Percentiles rank a stretch among this genome's conserved stretches.
Evolutionary conservation across 768 basidiomycete genomes (phyloP).

Genomic region (Ramaria sp.): DNA sequence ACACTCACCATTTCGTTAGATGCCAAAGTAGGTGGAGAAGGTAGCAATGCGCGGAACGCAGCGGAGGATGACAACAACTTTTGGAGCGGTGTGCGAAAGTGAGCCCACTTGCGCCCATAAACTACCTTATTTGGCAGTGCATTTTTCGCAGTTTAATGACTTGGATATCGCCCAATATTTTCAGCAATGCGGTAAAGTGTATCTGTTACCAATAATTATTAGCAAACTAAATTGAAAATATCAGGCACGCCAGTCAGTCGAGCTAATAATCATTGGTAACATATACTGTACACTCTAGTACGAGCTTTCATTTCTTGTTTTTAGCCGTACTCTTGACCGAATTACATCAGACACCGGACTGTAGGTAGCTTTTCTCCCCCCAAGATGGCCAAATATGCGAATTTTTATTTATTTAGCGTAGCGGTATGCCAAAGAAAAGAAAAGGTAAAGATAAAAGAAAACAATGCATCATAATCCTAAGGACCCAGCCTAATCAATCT

Average conservation of each 20-base stretch:
- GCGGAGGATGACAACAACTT: background rate
- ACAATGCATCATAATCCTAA: background rate
- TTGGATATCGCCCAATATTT: no score
- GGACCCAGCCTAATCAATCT: conserved; percentile 60
- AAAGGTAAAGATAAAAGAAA: conserved; percentile 18
- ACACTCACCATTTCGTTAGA: background rate
- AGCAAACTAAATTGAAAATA: no score
- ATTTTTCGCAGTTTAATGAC: no score
- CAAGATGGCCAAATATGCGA: conserved; percentile 9
- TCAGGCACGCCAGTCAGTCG: no score
- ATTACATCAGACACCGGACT: background rate
- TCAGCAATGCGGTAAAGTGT: no score
- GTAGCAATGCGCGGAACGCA: background rate
- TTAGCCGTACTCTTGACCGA: no score
- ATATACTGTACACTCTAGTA: no score
- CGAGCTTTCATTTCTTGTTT: no score
- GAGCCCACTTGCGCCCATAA: background rate
- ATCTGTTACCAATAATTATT: no score
- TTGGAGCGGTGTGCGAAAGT: background rate
- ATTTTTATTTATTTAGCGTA: conserved; percentile 16
- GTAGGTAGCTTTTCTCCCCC: background rate
- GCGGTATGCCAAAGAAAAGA: conserved; percentile 14
- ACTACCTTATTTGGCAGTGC: no score
- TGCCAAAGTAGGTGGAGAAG: background rate
- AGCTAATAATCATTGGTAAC: no score